Evolutionary conservation across 2,329 filamentous ascomycete genomes (phyloP).

Genomic region (Tolypocladium tundrense): DNA sequence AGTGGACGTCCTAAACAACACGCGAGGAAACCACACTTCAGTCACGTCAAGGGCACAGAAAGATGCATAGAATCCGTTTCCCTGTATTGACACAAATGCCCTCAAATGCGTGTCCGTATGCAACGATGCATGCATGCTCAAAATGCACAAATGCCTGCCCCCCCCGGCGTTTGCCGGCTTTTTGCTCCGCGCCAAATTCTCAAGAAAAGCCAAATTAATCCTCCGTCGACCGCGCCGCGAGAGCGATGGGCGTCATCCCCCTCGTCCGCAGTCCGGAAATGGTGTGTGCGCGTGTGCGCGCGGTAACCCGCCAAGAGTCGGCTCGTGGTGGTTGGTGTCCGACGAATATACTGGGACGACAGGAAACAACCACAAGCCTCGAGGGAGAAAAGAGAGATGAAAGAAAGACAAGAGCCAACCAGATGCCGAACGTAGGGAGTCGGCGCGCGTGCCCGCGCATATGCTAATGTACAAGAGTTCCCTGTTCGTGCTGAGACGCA

Average conservation of each 20-base stretch:
- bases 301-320: not conserved
- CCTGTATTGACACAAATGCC: slow-evolving; percentile 2
- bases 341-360: not conserved
- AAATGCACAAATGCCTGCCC: not conserved
- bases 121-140: not conserved
- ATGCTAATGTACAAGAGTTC: not conserved
- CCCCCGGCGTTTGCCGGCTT: not conserved
- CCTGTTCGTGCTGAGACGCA: not conserved
- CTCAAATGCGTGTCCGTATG: not conserved
- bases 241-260: not conserved
- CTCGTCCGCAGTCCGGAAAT: not conserved
- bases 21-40: not conserved
- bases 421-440: not conserved
- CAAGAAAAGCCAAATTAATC: not conserved
- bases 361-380: not conserved
- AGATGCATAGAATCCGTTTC: not conserved
- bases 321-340: not conserved
- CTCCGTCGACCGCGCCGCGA: not conserved
- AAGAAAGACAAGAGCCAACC: not conserved
- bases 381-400: not conserved
- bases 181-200: not conserved
- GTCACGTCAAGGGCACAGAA: not conserved
- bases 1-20: no score
- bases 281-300: not conserved
- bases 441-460: not conserved